Evolutionary conservation across 176 grass and related monocot species (phyloP).

Genomic region (Urochloa ruziziensis): DNA sequence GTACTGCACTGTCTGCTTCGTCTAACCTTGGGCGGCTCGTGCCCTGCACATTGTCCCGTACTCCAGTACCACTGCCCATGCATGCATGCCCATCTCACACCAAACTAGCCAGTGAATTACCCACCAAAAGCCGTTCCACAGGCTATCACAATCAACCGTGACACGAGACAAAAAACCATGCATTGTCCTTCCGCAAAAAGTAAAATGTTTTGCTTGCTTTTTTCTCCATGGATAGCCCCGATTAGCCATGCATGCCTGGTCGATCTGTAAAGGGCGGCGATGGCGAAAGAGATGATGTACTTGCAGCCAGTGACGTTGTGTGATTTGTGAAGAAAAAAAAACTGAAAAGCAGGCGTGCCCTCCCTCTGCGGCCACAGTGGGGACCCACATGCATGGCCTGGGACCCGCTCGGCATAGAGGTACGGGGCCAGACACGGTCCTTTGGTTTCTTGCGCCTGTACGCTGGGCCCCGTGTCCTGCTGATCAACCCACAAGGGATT

Average conservation of each 20-base stretch:
- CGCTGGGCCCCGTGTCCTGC: slow-evolving; percentile 7
- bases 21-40: background rate
- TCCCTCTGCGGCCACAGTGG: background rate
- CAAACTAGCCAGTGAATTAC: too few relatives aligned
- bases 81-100: background rate
- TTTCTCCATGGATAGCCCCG: background rate
- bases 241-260: background rate
- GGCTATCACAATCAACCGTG: background rate
- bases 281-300: background rate
- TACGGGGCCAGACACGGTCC: slow-evolving; percentile 29
- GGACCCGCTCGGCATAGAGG: background rate
- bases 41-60: background rate
- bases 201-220: background rate
- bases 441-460: slow-evolving; percentile 29
- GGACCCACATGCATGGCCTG: too few relatives aligned
- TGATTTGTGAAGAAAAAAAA: background rate
- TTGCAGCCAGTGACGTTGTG: background rate
- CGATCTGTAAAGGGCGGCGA: background rate
- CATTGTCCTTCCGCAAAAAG: background rate
- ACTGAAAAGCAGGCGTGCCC: background rate
- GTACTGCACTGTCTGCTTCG: background rate
- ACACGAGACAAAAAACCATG: background rate
- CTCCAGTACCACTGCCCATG: too few relatives aligned
- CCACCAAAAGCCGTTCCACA: background rate
- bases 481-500: slow-evolving; percentile 50